phyloP scores from a whole-genome alignment of 2,329 filamentous ascomycete species.

The Amauroascus niger region DNA sequence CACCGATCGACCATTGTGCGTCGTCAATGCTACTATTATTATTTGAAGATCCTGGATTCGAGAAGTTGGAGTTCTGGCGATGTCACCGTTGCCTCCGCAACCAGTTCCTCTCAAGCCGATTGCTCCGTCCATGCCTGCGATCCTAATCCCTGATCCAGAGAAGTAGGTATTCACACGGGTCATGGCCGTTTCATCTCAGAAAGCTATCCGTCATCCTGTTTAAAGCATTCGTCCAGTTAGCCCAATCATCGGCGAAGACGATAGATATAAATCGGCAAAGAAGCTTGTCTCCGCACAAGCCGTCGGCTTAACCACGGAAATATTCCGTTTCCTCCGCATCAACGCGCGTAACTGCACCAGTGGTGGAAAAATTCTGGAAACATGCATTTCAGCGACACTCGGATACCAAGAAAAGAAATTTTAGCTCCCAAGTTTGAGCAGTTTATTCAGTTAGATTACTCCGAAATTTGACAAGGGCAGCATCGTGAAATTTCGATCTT shows the following conservation, averaged over 20 bases:
- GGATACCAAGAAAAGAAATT: neutral
- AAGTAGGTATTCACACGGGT: neutral
- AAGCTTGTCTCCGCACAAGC: neutral
- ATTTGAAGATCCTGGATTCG: neutral
- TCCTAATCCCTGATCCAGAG: neutral
- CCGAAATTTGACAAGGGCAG: neutral
- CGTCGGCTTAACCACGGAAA: neutral
- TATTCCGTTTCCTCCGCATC: neutral
- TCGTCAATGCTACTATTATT: neutral
- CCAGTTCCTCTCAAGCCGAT: neutral
- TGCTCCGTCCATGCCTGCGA: neutral
- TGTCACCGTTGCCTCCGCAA: conserved; percentile 10
- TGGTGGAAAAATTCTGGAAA: neutral
- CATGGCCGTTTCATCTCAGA: no score
- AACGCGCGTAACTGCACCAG: neutral
- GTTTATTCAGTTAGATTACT: neutral
- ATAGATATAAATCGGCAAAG: neutral
- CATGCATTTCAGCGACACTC: neutral
- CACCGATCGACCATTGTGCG: neutral
- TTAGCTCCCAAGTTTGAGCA: neutral
- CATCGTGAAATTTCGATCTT: neutral
- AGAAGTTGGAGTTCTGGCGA: conserved; percentile 1
- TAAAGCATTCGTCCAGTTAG: neutral
- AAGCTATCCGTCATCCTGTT: no score
- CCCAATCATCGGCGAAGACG: no score